Evolutionary conservation across 2,329 filamentous ascomycete genomes (phyloP), one percentile per base, ranked within the genome.

Genomic region (Trichoderma harzianum): DNA sequence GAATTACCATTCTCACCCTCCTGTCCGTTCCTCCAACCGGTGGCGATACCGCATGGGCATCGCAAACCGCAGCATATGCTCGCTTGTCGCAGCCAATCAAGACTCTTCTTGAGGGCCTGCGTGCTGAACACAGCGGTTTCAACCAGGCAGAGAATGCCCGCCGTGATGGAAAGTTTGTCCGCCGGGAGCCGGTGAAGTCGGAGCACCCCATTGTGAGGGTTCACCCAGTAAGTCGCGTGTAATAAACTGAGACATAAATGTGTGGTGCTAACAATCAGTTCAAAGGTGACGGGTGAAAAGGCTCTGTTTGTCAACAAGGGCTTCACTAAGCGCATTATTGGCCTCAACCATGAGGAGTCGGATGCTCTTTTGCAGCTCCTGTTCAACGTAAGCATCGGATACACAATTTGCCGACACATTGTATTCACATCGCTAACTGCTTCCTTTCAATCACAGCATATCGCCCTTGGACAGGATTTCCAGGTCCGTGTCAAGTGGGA

Each of bases 1-100:
- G 82, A 1, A 87, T 86, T 73, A 86, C 84, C 1, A 74, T 87
- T n/a, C 78, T 87, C 12, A 80, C 84, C 21, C 86, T 86, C 83
- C 83, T 86, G 74, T 83, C 85, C 67, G 83, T 85, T 71, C 85
- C 85, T 0, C 78, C 78, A 8, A 82, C 84, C 7, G 84, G 84
- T 2, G 84, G 84, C 0, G 84, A 86, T 71, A 86, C 84, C 2
- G 82, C 83, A 2, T 85, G 84, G 84, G 80, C 85, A 21, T 86
- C 84, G 1, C 78, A 80, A 26, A 85, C 84, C 55, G 84, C 83
- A 0, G 77, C 85, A 5, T 85, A 84, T 72, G 84, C 85, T 72
- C 78, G 81, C 0, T 76, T 86, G 16, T 86, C 83, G 65, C 78
- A 79, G 53, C 81, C 82, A 7, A 80, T 84, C 76, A 81, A 83